Evolutionary conservation across 2,329 filamentous ascomycete genomes (phyloP).

Genomic region (Nigrospora oryzae): DNA sequence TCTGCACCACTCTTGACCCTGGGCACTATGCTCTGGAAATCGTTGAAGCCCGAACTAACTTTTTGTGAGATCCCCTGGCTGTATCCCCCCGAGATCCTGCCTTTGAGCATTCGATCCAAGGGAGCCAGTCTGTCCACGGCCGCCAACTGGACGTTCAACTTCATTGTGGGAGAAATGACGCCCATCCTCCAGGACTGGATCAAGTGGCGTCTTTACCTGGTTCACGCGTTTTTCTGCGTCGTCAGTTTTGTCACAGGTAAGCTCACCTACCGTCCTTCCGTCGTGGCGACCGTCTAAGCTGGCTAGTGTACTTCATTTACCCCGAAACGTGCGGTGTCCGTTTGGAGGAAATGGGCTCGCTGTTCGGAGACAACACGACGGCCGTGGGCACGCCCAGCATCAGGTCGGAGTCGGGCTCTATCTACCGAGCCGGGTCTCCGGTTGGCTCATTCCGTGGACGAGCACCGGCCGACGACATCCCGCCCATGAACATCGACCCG

Average conservation of each 20-base stretch:
- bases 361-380: constrained; percentile 91
- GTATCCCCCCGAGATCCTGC: constrained; percentile 96
- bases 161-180: constrained; percentile 91
- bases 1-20: background rate
- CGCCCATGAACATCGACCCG: constrained; percentile 73
- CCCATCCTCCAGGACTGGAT: constrained; percentile 89
- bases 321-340: constrained; percentile 93
- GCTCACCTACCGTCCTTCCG: constrained; percentile 22
- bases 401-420: constrained; percentile 67
- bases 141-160: constrained; percentile 97
- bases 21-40: background rate
- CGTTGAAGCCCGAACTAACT: background rate
- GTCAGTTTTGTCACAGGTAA: constrained; percentile 92
- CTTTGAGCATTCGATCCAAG: constrained; percentile 92
- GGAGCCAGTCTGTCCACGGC: constrained; percentile 94
- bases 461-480: constrained; percentile 59
- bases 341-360: constrained; percentile 89
- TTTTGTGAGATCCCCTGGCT: constrained; percentile 70
- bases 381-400: constrained; percentile 69
- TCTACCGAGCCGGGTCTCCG: constrained; percentile 72
- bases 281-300: background rate
- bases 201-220: constrained; percentile 84
- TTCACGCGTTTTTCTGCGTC: constrained; percentile 96
- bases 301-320: constrained; percentile 87
- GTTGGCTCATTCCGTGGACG: constrained; percentile 62